phyloP scores from a whole-genome alignment of 768 basidiomycete genomes.

The Lactarius tabidus region DNA sequence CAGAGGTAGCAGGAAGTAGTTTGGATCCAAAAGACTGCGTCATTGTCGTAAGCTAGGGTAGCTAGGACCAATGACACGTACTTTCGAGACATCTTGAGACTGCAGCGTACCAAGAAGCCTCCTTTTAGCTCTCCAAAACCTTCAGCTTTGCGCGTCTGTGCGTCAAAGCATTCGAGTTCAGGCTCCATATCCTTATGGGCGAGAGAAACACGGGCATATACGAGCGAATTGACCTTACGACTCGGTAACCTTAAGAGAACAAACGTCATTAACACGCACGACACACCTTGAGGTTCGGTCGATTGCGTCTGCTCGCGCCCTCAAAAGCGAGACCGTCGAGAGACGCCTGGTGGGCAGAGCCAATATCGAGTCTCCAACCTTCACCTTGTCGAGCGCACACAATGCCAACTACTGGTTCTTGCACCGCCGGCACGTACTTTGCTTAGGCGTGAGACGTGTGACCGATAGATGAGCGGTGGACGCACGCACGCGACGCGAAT shows the following conservation, averaged over 20 bases:
- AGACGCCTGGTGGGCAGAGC: constrained; percentile 77
- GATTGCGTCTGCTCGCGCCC: constrained; percentile 90
- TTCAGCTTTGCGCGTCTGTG: constrained; percentile 85
- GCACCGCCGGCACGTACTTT: constrained; percentile 87
- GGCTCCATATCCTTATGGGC: constrained; percentile 99
- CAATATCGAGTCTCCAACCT: constrained; percentile 92
- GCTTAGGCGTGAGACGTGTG: constrained; percentile 7
- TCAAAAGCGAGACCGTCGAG: constrained; percentile 93
- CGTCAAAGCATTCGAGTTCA: constrained; percentile 94
- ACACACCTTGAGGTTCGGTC: constrained; percentile 84
- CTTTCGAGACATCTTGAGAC: constrained; percentile 83
- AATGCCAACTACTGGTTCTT: constrained; percentile 86
- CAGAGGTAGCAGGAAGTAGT: constrained; percentile 76
- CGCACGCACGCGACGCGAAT: constrained; percentile 74
- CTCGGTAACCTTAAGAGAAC: neutral
- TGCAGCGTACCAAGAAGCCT: constrained; percentile 78
- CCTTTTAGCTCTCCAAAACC: constrained; percentile 93
- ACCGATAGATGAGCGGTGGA: neutral
- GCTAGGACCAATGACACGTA: constrained; percentile 39
- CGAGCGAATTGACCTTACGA: constrained; percentile 75
- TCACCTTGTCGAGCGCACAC: constrained; percentile 80
- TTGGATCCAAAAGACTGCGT: constrained; percentile 69
- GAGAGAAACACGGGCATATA: constrained; percentile 89
- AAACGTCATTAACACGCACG: neutral
- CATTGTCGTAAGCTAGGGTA: constrained; percentile 3